Percentiles rank a stretch among this genome's conserved stretches.
Conservation (phyloP, 1,139 yeast genomes). For the Debaryomyces singareniensis region DNA sequence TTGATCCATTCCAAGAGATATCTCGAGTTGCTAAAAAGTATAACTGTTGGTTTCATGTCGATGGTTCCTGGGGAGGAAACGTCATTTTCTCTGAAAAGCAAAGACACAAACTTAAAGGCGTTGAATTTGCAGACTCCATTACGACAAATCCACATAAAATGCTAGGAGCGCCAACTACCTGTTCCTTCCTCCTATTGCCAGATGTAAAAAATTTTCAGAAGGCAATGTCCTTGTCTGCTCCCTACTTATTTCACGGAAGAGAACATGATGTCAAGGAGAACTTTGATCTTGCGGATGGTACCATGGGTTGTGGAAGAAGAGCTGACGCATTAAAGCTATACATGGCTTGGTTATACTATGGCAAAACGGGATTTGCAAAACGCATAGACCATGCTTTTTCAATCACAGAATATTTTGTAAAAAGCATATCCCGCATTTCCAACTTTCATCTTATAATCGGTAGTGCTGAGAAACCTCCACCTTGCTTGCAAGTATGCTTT, state of each 20-base stretch:
- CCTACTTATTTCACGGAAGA: constrained; percentile 72
- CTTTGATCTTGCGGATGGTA: constrained; percentile 81
- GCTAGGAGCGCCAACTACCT: constrained; percentile 87
- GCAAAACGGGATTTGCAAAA: constrained; percentile 47
- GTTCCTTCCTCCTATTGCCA: constrained; percentile 73
- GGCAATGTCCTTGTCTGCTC: constrained; percentile 74
- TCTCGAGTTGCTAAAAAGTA: constrained; percentile 47
- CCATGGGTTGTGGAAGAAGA: constrained; percentile 90
- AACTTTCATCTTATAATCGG: constrained; percentile 47
- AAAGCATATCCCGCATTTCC: constrained; percentile 23
- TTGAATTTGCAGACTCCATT: constrained; percentile 66
- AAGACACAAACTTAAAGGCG: constrained; percentile 46
- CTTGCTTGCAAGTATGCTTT: constrained; percentile 81
- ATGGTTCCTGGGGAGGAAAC: constrained; percentile 92
- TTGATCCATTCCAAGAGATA: constrained; percentile 59
- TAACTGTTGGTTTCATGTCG: constrained; percentile 72
- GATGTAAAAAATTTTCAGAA: constrained; percentile 59
- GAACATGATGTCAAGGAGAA: constrained; percentile 46
- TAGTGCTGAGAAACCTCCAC: constrained; percentile 48
- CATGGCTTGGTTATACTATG: constrained; percentile 78
- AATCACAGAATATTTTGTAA: constrained; percentile 56
- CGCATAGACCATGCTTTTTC: constrained; percentile 69
- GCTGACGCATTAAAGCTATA: constrained; percentile 78
- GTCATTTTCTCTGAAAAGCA: constrained; percentile 59
- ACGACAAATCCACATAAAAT: constrained; percentile 85